Evolutionary conservation across 257 asterid genomes (phyloP), one percentile per base, ranked within the genome.

Genomic region (Nicotiana tomentosiformis): DNA sequence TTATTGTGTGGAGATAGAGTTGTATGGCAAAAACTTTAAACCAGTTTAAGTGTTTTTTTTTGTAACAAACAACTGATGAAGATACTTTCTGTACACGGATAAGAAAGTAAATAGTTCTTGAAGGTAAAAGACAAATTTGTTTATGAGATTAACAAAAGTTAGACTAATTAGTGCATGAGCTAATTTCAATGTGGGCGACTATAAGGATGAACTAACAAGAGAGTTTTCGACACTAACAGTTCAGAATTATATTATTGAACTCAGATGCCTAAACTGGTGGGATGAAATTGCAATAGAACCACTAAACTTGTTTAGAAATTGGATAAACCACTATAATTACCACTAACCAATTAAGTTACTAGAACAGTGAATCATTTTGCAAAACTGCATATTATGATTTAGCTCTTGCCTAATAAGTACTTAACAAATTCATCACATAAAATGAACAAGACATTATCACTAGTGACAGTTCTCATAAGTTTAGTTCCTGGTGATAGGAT

Each of bases 341-440:
- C 60, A 51, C 49, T 53, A 70, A 70, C 37, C 78, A 72, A 70
- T 39, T 70, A 39, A 69, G 78, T 69, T 69, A 69, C 77, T 69
- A 69, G 32, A 69, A 69, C 57, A 69, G 57, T n/a, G 1, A 10
- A 69, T n/a, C 11, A 69, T 39, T 69, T 69, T 69, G 57, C 77
- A 68, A 68, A 37, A 68, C n/a, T 18, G 55, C 57, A 69, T 10
- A 69, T n/a, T 69, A 39, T 0, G 77, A 69, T 26, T 33, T 39
- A 69, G 57, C 77, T 69, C 57, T n/a, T 69, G 77, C 77, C 57
- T 69, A 14, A 39, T 39, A 32, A 3, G 35, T 3, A 30, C 77
- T 18, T 10, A 39, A 69, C 56, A 37, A 69, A 69, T 69, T 69
- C 57, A 39, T 69, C 33, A 69, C 17, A 69, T 39, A 69, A 68